Conservation (phyloP, 345 rosid species). For the Hevea brasiliensis region DNA sequence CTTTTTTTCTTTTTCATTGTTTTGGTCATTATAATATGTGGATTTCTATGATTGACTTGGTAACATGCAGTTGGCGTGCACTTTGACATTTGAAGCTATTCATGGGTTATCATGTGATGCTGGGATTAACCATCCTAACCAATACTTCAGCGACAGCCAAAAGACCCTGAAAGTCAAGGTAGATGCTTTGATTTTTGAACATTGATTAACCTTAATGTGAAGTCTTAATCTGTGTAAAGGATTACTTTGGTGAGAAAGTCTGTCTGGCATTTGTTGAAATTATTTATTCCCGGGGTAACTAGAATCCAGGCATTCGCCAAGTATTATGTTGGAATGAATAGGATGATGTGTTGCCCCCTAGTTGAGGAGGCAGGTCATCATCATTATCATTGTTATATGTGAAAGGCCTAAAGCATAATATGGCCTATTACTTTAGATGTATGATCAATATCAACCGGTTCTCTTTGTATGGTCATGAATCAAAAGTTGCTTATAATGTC, state of each 20-base stretch:
- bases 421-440: background rate
- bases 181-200: background rate
- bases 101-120: slow-evolving; percentile 67
- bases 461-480: background rate
- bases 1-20: no score
- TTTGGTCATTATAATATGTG: background rate
- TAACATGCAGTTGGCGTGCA: slow-evolving; percentile 79
- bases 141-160: slow-evolving; percentile 81
- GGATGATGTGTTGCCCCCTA: background rate
- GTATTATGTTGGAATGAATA: background rate
- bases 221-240: background rate
- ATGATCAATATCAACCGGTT: background rate
- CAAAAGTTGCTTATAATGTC: background rate
- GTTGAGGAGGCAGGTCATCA: background rate
- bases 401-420: background rate
- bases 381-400: background rate
- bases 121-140: slow-evolving; percentile 93
- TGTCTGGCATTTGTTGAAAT: background rate
- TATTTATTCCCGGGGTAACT: background rate
- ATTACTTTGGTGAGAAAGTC: background rate
- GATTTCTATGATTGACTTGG: slow-evolving; percentile 2
- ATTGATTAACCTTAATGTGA: background rate
- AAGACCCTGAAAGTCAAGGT: slow-evolving; percentile 68
- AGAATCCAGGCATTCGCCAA: background rate
- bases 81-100: slow-evolving; percentile 80